Evolutionary conservation across 495 filamentous ascomycete species (phyloP).

Genomic region (Trichoderma reesei): DNA sequence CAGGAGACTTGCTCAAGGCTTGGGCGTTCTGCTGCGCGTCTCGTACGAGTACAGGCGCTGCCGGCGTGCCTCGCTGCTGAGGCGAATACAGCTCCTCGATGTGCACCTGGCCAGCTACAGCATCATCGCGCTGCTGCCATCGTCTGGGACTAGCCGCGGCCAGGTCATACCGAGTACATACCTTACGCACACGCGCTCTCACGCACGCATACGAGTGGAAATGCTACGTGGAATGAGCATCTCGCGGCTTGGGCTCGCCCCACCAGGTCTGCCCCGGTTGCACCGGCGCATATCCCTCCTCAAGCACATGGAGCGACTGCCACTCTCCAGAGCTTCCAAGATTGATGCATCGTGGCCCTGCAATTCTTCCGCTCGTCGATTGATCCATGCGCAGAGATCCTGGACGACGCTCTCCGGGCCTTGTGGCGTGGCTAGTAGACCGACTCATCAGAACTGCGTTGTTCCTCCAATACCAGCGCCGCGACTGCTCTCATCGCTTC

Average conservation of each 20-base stretch:
- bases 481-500: not conserved
- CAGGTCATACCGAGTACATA: not conserved
- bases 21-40: not conserved
- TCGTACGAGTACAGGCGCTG: not conserved
- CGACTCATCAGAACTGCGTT: not conserved
- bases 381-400: not conserved
- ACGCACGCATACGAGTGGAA: not conserved
- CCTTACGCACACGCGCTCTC: not conserved
- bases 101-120: not conserved
- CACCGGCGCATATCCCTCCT: constrained; percentile 4
- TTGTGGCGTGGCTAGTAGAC: not conserved
- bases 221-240: constrained; percentile 5
- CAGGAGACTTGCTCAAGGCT: not conserved
- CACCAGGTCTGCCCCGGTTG: constrained; percentile 1
- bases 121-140: not conserved
- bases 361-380: not conserved
- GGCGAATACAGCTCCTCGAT: not conserved
- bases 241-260: constrained; percentile 1
- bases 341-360: not conserved
- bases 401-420: not conserved
- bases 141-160: not conserved
- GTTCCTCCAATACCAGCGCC: not conserved
- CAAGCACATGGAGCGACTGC: not conserved
- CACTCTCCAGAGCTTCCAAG: not conserved
- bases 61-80: not conserved